These are phyloP conservation scores for Blastocystis sp. DNA, from an alignment of 352 stramenopile species.

Conservation along the genomic window DNA sequence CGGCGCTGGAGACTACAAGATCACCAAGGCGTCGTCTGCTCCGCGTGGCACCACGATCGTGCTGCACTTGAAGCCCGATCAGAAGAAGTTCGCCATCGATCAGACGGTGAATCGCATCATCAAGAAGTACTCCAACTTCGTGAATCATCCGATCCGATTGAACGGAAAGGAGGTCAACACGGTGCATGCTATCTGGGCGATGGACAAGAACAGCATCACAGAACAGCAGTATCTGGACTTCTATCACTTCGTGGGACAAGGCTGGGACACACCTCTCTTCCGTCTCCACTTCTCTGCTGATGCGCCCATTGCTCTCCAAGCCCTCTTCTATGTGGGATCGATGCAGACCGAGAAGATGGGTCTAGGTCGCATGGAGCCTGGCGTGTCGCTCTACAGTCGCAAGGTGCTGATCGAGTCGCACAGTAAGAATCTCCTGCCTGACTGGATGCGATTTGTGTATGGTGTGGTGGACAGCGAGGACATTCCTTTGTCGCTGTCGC, in stretches of 20 bases:
- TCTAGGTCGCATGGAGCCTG: conserved; percentile 84
- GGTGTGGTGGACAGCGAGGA: conserved; percentile 92
- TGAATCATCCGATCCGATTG: conserved; percentile 94
- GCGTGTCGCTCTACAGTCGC: conserved; percentile 92
- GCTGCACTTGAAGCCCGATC: conserved; percentile 89
- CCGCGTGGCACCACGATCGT: conserved; percentile 88
- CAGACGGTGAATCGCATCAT: conserved; percentile 87
- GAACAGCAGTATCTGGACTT: conserved; percentile 93
- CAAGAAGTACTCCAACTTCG: conserved; percentile 98
- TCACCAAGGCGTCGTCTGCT: conserved; percentile 70
- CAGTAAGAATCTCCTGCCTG: conserved; percentile 88
- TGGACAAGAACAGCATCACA: conserved; percentile 84
- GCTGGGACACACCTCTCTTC: conserved; percentile 82
- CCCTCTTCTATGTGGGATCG: conserved; percentile 81
- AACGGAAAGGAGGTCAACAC: conserved; percentile 95
- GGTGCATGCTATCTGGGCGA: conserved; percentile 92
- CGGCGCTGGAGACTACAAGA: conserved; percentile 73
- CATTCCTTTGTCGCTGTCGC: conserved; percentile 92
- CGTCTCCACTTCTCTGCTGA: conserved; percentile 93
- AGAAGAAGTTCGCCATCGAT: conserved; percentile 83
- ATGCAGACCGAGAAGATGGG: conserved; percentile 83
- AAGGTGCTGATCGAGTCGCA: conserved; percentile 98
- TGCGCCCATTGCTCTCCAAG: conserved; percentile 94
- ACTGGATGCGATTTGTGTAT: conserved; percentile 91
- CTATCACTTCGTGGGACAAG: conserved; percentile 91